A percentile compares a stretch with the other conserved stretches of the same genome.
Evolutionary conservation across 139 green algal species (phyloP).

Genomic region (Micromonas commoda): DNA sequence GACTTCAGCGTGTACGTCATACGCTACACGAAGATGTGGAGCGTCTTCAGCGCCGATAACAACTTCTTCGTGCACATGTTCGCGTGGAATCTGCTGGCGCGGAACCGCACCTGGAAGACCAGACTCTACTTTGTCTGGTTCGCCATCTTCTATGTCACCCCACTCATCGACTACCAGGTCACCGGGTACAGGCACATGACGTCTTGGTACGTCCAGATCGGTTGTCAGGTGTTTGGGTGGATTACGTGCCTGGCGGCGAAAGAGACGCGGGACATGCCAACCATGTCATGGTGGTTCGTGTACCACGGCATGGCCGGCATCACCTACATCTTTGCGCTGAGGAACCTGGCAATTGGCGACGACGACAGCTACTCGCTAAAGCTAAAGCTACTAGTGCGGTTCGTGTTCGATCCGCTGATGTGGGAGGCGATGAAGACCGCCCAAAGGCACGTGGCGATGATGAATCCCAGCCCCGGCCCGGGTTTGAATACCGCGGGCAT

Average conservation of each 20-base stretch:
- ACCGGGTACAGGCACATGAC: neutral
- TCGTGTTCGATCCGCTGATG: constrained; percentile 17
- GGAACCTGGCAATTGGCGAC: neutral
- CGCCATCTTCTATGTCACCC: neutral
- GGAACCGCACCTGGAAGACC: neutral
- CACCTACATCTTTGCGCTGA: neutral
- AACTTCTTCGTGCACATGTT: neutral
- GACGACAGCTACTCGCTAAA: neutral
- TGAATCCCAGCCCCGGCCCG: constrained; percentile 11
- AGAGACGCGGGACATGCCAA: constrained; percentile 1
- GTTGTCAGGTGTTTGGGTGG: neutral
- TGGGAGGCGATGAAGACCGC: constrained; percentile 8
- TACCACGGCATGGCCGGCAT: constrained; percentile 4
- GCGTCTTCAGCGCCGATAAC: neutral
- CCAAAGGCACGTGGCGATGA: neutral
- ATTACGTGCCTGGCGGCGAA: neutral
- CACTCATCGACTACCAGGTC: neutral
- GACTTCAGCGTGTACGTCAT: neutral
- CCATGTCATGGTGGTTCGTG: neutral
- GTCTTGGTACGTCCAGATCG: neutral
- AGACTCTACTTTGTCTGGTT: neutral
- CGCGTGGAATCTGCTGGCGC: neutral
- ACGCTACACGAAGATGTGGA: neutral
- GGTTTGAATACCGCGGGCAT: constrained; percentile 3
- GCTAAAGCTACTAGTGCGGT: constrained; percentile 3